These are phyloP conservation scores for Aspergillus luchuensis DNA, from an alignment of 2,329 filamentous ascomycete genomes.

Conservation along the genomic window DNA sequence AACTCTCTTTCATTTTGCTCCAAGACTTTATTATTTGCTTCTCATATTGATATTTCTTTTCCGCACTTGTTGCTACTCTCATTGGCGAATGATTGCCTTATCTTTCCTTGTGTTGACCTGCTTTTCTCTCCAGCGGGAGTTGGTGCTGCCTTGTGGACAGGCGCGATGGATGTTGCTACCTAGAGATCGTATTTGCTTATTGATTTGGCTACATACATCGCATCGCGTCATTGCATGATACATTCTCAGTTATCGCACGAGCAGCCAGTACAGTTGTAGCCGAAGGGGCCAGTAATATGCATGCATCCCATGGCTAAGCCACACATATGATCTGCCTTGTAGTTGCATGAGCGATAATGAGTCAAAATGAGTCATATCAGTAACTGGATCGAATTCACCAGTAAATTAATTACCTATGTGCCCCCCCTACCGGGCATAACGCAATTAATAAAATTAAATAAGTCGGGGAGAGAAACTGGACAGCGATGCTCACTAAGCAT, in stretches of 20 bases:
- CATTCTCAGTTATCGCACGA: slow-evolving; percentile 4
- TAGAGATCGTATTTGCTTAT: slow-evolving; percentile 18
- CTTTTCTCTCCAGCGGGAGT: slow-evolving; percentile 38
- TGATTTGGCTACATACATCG: slow-evolving; percentile 13
- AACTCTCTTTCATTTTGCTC: slow-evolving; percentile 19
- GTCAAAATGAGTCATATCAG: slow-evolving; percentile 11
- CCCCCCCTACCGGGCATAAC: not conserved
- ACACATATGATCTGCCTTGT: not conserved
- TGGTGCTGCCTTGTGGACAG: slow-evolving; percentile 30
- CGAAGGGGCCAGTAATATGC: not conserved
- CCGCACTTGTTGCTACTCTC: slow-evolving; percentile 15
- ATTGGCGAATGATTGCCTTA: slow-evolving; percentile 19
- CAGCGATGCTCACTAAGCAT: slow-evolving; percentile 25
- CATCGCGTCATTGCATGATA: slow-evolving; percentile 14
- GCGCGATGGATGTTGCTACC: slow-evolving; percentile 19
- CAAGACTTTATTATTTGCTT: not conserved
- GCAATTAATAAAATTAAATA: not conserved
- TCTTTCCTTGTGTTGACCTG: slow-evolving; percentile 21
- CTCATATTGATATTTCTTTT: slow-evolving; percentile 1
- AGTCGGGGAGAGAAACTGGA: not conserved
- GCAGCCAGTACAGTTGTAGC: not conserved
- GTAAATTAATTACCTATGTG: too few relatives aligned
- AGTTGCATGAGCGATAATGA: slow-evolving; percentile 7
- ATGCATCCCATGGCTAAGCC: not conserved
- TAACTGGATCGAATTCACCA: not conserved